A percentile compares a stretch with the other conserved stretches of the same genome.
phyloP scores from a whole-genome alignment of 306 rosid genomes.

The Ormosia semicastrata region DNA sequence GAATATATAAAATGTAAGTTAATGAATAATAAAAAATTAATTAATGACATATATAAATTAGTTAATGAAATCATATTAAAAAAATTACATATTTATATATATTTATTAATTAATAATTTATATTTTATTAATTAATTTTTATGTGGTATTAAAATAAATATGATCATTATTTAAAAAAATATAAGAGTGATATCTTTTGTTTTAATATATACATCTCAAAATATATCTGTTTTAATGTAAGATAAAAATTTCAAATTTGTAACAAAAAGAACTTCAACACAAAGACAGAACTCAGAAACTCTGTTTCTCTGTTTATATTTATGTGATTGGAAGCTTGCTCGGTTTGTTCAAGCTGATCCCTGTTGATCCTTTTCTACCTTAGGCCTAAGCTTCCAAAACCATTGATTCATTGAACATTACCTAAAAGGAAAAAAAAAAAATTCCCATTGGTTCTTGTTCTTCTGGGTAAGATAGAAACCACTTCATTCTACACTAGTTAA shows the following conservation, averaged over 20 bases:
- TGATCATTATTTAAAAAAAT: too few species aligned
- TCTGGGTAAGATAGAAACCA: background rate
- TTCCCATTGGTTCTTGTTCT: background rate
- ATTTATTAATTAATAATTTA: too few species aligned
- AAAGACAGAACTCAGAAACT: background rate
- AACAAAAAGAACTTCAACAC: background rate
- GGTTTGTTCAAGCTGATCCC: background rate
- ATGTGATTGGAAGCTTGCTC: background rate
- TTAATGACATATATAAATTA: too few species aligned
- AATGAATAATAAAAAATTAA: too few species aligned
- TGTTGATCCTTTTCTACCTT: background rate
- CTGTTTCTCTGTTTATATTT: background rate
- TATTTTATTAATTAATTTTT: too few species aligned
- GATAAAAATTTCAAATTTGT: background rate
- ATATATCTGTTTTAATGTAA: too few species aligned
- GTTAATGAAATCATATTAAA: too few species aligned
- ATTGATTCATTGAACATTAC: slow-evolving; percentile 4
- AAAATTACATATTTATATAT: too few species aligned
- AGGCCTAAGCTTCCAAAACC: slow-evolving; percentile 6
- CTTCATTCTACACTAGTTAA: background rate
- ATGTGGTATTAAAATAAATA: too few species aligned
- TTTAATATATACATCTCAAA: too few species aligned
- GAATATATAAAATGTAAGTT: too few species aligned
- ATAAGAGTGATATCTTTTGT: too few species aligned
- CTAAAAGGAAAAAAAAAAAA: background rate